Evolutionary conservation across 441 rosid genomes (phyloP).

Genomic region (Biscutella laevigata): DNA sequence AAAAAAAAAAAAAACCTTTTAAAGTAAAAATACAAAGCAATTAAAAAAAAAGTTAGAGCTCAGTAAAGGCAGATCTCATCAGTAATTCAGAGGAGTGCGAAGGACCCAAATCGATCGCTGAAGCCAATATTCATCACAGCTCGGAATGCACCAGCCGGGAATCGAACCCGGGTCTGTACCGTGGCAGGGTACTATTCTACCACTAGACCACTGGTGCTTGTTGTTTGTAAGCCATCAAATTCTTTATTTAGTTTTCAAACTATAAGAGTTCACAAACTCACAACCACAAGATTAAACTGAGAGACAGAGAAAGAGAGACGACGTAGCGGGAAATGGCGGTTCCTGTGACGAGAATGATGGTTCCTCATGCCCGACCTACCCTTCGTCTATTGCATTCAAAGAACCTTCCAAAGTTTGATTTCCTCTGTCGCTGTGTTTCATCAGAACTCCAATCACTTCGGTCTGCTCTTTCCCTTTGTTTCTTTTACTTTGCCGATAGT

Average conservation of each 20-base stretch:
- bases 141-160: constrained; percentile 37
- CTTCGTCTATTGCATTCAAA: constrained; percentile 12
- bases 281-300: constrained; percentile 1
- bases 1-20: too few relatives aligned
- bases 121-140: neutral
- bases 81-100: neutral
- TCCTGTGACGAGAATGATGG: constrained; percentile 36
- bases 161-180: constrained; percentile 96
- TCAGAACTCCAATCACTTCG: constrained; percentile 36
- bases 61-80: neutral
- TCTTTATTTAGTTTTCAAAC: fast-evolving
- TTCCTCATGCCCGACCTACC: constrained; percentile 24
- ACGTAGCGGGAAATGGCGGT: constrained; percentile 39
- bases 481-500: neutral
- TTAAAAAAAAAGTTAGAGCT: neutral
- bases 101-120: neutral
- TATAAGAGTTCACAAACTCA: neutral
- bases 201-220: constrained; percentile 81
- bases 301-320: neutral
- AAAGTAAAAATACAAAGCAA: too few relatives aligned
- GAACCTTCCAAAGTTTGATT: constrained; percentile 3
- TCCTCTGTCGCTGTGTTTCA: constrained; percentile 30
- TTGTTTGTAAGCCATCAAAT: fast-evolving
- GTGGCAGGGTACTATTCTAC: constrained; percentile 98
- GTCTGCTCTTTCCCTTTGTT: constrained; percentile 19